phyloP scores from a whole-genome alignment of 2,329 filamentous ascomycete genomes.

The Diplodia seriata region DNA sequence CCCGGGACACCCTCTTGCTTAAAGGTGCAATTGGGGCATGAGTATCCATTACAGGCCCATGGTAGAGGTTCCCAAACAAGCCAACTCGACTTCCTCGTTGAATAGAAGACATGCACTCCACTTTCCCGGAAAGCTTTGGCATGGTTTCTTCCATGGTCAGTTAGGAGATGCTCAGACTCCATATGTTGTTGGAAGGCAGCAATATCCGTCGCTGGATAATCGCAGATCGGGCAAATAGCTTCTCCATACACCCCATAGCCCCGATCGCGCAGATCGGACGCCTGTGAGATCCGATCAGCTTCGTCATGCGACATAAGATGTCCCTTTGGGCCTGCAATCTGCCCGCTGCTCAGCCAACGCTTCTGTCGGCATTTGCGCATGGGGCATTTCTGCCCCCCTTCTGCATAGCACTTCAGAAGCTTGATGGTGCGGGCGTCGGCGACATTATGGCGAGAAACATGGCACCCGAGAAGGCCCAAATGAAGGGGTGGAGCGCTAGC shows the following conservation, averaged over 20 bases:
- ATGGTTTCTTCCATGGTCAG: not conserved
- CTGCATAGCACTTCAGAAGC: not conserved
- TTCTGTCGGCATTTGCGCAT: conserved; percentile 14
- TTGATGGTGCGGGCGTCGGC: not conserved
- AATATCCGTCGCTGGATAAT: not conserved
- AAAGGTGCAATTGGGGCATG: not conserved
- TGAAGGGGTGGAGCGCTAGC: not conserved
- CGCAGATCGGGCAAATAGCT: not conserved
- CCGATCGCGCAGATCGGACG: not conserved
- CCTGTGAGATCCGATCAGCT: not conserved
- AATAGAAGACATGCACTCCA: too few species aligned
- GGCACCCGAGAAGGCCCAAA: not conserved
- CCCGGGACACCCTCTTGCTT: too few species aligned
- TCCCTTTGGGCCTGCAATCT: not conserved
- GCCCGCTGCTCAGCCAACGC: not conserved
- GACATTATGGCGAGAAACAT: not conserved
- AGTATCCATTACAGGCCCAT: not conserved
- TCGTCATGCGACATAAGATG: not conserved
- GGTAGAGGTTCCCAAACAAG: not conserved
- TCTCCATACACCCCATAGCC: not conserved
- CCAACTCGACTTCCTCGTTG: too few species aligned
- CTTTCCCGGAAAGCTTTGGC: not conserved
- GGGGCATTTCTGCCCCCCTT: not conserved
- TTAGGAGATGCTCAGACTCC: not conserved
- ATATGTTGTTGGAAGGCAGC: not conserved